Percentiles rank a stretch among this genome's conserved stretches.
These are phyloP conservation scores for Penicillium paradoxum DNA, from an alignment of 495 filamentous ascomycete genomes.

Conservation along the genomic window DNA sequence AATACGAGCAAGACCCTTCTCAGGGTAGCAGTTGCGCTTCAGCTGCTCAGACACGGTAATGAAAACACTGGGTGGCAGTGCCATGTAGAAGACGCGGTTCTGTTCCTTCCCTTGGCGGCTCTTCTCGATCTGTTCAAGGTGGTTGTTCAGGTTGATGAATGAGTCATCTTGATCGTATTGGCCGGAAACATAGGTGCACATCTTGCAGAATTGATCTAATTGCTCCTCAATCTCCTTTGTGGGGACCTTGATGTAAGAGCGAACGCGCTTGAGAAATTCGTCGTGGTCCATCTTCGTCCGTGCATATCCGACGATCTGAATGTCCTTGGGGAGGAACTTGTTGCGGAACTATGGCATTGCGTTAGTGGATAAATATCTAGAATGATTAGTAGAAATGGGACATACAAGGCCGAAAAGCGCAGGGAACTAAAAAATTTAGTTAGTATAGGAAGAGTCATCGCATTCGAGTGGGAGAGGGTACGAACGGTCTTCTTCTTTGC, in stretches of 20 bases:
- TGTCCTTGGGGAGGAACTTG: constrained; percentile 96
- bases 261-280: constrained; percentile 88
- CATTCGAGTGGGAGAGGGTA: constrained; percentile 10
- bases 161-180: constrained; percentile 98
- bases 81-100: constrained; percentile 98
- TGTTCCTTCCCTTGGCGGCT: constrained; percentile 63
- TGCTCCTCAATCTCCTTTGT: constrained; percentile 97
- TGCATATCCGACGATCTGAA: constrained; percentile 97
- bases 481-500: constrained; percentile 99
- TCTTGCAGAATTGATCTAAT: constrained; percentile 76
- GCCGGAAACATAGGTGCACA: constrained; percentile 90
- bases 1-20: constrained; percentile 81
- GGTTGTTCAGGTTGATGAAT: constrained; percentile 81
- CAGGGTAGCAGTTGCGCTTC: constrained; percentile 94
- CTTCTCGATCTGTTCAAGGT: constrained; percentile 83
- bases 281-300: constrained; percentile 98
- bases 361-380: constrained; percentile 9
- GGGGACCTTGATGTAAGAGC: constrained; percentile 97
- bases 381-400: constrained; percentile 18
- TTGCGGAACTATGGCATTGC: constrained; percentile 75
- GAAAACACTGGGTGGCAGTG: constrained; percentile 95
- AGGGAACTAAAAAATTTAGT: constrained; percentile 65
- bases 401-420: constrained; percentile 96
- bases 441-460: constrained; percentile 19
- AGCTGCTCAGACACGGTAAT: constrained; percentile 94